These are phyloP conservation scores for Candida glucosophila DNA, from an alignment of 1,139 yeast genomes.

Conservation along the genomic window DNA sequence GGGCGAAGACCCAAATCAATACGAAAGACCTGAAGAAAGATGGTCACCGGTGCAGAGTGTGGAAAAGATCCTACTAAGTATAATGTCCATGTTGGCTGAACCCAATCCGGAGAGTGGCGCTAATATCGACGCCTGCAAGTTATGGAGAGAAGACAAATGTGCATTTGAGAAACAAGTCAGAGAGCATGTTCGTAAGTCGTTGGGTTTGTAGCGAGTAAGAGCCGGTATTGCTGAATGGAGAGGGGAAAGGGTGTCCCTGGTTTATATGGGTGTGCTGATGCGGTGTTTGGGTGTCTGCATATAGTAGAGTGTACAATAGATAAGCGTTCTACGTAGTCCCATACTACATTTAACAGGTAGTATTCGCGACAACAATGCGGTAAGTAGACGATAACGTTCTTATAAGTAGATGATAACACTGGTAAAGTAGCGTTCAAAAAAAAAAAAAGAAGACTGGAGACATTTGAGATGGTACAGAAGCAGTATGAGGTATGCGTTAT, in stretches of 20 bases:
- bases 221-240: background rate
- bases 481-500: constrained; percentile 27
- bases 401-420: background rate
- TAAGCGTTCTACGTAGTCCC: too few relatives aligned
- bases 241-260: background rate
- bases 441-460: too few relatives aligned
- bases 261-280: background rate
- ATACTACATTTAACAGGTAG: too few relatives aligned
- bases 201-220: constrained; percentile 45
- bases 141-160: constrained; percentile 79
- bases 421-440: too few relatives aligned
- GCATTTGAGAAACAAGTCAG: constrained; percentile 61
- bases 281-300: background rate
- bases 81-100: constrained; percentile 93
- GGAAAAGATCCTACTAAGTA: constrained; percentile 86
- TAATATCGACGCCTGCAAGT: constrained; percentile 89
- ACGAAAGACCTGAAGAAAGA: constrained; percentile 90
- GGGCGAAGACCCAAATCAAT: constrained; percentile 94
- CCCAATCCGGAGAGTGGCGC: constrained; percentile 97
- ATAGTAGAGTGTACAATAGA: too few relatives aligned
- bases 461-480: background rate
- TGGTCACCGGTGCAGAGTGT: constrained; percentile 98
- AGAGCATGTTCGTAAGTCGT: constrained; percentile 53
- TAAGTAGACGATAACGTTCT: background rate
- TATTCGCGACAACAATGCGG: too few relatives aligned